Conservation (phyloP, 306 rosid species). For the Styphnolobium japonicum region DNA sequence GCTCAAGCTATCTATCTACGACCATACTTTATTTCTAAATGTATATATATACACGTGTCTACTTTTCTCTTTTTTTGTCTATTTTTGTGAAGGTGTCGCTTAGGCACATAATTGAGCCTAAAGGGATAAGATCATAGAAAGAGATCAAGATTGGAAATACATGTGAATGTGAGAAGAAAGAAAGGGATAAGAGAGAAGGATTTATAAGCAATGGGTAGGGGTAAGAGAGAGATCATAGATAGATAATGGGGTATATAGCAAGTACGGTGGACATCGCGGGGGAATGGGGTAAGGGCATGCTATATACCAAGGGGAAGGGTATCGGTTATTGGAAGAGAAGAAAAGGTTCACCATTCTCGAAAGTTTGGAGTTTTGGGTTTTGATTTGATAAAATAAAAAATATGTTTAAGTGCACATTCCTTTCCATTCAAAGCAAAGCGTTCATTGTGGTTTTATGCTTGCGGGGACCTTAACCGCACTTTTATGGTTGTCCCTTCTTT, state of each 20-base stretch:
- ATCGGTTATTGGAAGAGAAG: conserved; percentile 36
- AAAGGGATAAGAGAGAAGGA: background rate
- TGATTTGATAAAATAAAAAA: conserved; percentile 5
- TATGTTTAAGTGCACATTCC: conserved; percentile 8
- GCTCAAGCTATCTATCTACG: conserved; percentile 15
- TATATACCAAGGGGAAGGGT: too few relatives aligned
- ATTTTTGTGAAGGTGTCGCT: background rate
- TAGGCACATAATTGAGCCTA: background rate
- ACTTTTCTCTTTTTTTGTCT: background rate
- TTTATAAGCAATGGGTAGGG: conserved; percentile 1
- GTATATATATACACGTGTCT: background rate
- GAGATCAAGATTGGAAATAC: conserved; percentile 18
- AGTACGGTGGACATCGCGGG: conserved; percentile 19
- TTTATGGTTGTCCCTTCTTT: conserved; percentile 11
- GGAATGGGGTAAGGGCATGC: conserved; percentile 21
- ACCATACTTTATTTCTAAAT: background rate
- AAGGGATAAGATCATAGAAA: conserved; percentile 18
- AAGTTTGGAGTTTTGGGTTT: background rate
- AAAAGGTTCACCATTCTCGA: conserved; percentile 25
- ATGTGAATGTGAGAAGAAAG: conserved; percentile 18
- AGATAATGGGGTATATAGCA: conserved; percentile 2
- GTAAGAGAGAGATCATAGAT: background rate
- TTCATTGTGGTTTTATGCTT: conserved; percentile 44
- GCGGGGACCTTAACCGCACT: conserved; percentile 42
- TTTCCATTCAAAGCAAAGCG: conserved; percentile 65